Percentiles rank a stretch among this genome's conserved stretches.
phyloP scores from a whole-genome alignment of 2,329 filamentous ascomycete species.

The Sphaerulina musiva region DNA sequence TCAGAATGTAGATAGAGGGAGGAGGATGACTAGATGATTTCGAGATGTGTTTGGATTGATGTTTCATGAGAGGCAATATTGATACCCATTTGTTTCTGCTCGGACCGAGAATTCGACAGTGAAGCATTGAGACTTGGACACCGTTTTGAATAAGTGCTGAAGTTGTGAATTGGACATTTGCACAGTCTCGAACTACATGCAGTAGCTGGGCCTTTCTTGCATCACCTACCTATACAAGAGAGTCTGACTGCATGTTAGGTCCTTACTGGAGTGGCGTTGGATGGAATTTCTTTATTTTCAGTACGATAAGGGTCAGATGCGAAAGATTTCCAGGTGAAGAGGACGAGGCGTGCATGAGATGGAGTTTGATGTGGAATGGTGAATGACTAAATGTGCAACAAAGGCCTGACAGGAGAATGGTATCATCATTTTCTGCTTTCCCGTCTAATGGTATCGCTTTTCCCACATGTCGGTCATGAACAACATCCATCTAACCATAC shows the following conservation, averaged over 20 bases:
- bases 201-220: no score
- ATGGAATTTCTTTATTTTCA: background rate
- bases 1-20: background rate
- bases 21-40: background rate
- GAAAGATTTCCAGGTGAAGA: background rate
- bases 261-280: background rate
- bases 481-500: conserved; percentile 7
- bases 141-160: no score
- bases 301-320: background rate
- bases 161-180: no score
- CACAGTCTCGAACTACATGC: no score
- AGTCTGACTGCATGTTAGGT: background rate
- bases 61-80: conserved; percentile 6
- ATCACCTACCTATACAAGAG: no score
- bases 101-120: background rate
- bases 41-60: background rate
- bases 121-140: background rate
- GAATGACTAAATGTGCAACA: background rate
- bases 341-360: background rate
- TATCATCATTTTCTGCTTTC: background rate
- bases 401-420: background rate
- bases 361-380: background rate
- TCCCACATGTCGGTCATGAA: conserved; percentile 10
- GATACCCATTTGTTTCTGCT: conserved; percentile 12
- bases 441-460: conserved; percentile 6